Evolutionary conservation across 352 stramenopile genomes (phyloP), one percentile per base, ranked within the genome.

Genomic region (Globisporangium alternatum): DNA sequence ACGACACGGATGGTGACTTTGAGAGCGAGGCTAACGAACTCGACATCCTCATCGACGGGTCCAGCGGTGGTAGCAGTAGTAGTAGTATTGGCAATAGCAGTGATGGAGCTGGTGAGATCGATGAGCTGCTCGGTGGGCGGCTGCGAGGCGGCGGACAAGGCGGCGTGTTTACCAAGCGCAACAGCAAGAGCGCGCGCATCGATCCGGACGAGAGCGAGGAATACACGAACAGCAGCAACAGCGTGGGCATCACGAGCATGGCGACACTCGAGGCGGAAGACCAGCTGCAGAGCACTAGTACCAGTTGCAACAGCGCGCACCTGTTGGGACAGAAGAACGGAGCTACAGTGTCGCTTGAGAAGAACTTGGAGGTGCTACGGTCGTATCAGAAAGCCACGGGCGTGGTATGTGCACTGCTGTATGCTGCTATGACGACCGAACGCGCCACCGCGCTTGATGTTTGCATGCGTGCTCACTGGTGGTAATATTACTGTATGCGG

Each of bases 321-420:
- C 49, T 72, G 17, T 48, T 70, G 9, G 65, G 47, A 12, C 25
- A 25, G 10, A 64, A 62, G 15, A 70, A 17, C n/a, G 43, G 39
- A 21, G 17, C 25, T 22, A 49, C 56, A 19, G 55, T 53, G 25
- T 72, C 55, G 39, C 59, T 41, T 13, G 61, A 74, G 33, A 72
- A 63, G 47, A 73, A 80, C 39, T 58, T 90, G 12, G 74, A 84
- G 5, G 63, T 87, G 60, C 60, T 92, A 53, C 74, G 66, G 5
- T 91, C 82, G 28, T 96, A 94, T 72, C 85, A 93, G 55, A 56
- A 78, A 56, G 73, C 64, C 28, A 90, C 80, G 31, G 77, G 83
- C 48, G 41, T 92, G 62, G 81, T 88, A 63, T 39, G 64, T 61
- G 13, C 1, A 28, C 43, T 54, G 31, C 49, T 33, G 25, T 45